These are phyloP conservation scores for Alnus rubra DNA, from an alignment of 306 rosid genomes.

Conservation along the genomic window DNA sequence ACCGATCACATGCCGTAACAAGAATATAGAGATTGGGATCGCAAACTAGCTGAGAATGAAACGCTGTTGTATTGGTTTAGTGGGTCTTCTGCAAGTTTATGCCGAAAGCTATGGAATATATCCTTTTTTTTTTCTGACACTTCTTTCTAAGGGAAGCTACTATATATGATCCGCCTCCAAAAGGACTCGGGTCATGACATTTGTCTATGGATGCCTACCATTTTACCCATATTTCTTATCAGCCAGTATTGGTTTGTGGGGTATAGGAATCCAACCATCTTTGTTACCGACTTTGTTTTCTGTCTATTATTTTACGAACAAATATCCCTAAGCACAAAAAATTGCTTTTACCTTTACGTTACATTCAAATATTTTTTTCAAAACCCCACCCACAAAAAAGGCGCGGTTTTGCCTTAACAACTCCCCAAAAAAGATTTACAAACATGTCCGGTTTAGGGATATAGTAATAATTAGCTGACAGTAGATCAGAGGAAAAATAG, in stretches of 20 bases:
- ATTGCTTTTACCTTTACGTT: too few relatives aligned
- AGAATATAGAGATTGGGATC: background rate
- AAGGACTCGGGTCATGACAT: background rate
- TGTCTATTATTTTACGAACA: too few relatives aligned
- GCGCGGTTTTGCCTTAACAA: too few relatives aligned
- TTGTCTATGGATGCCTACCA: background rate
- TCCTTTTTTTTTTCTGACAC: slow-evolving; percentile 11
- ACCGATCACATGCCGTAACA: background rate
- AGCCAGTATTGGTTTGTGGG: background rate
- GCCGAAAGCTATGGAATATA: slow-evolving; percentile 35
- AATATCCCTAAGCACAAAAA: too few relatives aligned
- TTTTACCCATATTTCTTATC: background rate
- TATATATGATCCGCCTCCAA: background rate
- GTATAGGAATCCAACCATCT: background rate
- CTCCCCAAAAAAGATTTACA: background rate
- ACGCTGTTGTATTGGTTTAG: slow-evolving; percentile 1
- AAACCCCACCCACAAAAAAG: too few relatives aligned
- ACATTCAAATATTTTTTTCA: too few relatives aligned
- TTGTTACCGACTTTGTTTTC: too few relatives aligned
- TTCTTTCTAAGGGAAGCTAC: slow-evolving; percentile 10
- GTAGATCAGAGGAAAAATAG: background rate
- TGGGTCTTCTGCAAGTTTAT: background rate
- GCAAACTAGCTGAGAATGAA: background rate
- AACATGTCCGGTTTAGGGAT: too few relatives aligned
- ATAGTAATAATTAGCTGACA: background rate